phyloP scores from a whole-genome alignment of 139 green algal genomes.

The Tetratostichococcus sp. region DNA sequence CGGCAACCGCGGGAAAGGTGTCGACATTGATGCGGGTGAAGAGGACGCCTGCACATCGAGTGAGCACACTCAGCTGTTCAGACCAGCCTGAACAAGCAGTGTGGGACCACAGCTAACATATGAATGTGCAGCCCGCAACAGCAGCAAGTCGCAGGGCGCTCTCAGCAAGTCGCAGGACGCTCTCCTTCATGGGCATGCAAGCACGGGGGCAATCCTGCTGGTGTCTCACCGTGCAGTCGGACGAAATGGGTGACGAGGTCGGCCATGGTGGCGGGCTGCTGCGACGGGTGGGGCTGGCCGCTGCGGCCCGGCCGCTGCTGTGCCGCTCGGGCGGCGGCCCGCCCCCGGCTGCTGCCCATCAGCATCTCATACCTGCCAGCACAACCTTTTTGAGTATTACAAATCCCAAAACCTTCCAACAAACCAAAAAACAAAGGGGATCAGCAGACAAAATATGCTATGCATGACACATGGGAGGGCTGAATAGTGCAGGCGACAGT shows the following conservation, averaged over 20 bases:
- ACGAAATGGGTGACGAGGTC: conserved; percentile 37
- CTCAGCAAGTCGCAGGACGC: no score
- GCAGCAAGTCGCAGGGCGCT: no score
- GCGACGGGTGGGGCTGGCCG: conserved; percentile 3
- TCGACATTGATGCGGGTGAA: conserved; percentile 60
- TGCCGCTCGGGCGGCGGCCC: neutral
- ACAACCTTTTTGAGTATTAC: no score
- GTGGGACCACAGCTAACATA: no score
- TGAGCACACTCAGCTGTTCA: neutral
- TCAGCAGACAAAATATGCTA: no score
- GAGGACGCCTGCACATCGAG: conserved; percentile 40
- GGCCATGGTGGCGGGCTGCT: conserved; percentile 9
- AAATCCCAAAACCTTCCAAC: no score
- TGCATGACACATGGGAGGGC: no score
- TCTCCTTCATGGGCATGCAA: no score
- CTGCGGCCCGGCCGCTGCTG: conserved; percentile 1
- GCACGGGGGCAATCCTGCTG: no score
- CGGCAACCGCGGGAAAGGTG: conserved; percentile 19
- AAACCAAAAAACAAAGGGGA: no score
- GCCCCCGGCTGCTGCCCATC: neutral
- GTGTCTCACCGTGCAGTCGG: conserved; percentile 29
- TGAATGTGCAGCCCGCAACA: no score
- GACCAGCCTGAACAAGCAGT: neutral
- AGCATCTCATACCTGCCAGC: conserved; percentile 4
- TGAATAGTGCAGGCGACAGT: no score